These are phyloP conservation scores for Schizophyllum commune DNA, from an alignment of 1,284 basidiomycete species.

Conservation along the genomic window DNA sequence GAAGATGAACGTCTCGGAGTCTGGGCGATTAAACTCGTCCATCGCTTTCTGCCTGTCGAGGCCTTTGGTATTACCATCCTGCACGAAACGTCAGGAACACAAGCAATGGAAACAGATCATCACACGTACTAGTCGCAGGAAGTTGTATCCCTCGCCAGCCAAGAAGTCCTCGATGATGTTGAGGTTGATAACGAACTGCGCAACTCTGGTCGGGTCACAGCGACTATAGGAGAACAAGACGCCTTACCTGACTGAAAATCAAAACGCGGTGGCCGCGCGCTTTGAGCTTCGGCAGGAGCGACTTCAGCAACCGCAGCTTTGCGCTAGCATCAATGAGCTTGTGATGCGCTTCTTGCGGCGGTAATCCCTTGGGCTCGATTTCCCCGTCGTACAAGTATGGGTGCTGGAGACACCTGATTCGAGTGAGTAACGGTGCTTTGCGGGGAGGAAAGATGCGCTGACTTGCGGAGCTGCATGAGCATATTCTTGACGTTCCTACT, in stretches of 20 bases:
- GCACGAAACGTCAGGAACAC: slow-evolving; percentile 9
- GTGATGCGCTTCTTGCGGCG: slow-evolving; percentile 59
- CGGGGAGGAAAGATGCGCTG: slow-evolving; percentile 17
- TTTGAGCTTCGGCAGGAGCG: slow-evolving; percentile 82
- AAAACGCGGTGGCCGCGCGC: slow-evolving; percentile 90
- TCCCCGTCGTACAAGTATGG: slow-evolving; percentile 82
- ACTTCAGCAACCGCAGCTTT: slow-evolving; percentile 81
- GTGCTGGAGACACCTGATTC: slow-evolving; percentile 71
- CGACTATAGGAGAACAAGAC: slow-evolving; percentile 1
- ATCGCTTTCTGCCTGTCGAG: slow-evolving; percentile 87
- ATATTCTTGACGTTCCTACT: slow-evolving; percentile 65
- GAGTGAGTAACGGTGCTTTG: slow-evolving; percentile 6
- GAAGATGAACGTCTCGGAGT: slow-evolving; percentile 86
- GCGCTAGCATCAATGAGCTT: slow-evolving; percentile 81
- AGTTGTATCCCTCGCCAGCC: slow-evolving; percentile 83
- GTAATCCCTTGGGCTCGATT: slow-evolving; percentile 70
- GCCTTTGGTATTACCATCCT: slow-evolving; percentile 91
- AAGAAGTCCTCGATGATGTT: slow-evolving; percentile 93
- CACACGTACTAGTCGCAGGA: slow-evolving; percentile 72
- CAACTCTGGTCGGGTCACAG: not conserved
- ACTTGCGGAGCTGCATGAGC: slow-evolving; percentile 84
- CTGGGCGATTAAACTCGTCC: slow-evolving; percentile 86
- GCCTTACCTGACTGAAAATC: slow-evolving; percentile 88
- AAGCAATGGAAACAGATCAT: slow-evolving; percentile 1
- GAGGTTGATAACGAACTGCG: slow-evolving; percentile 87